Evolutionary conservation across 768 basidiomycete species (phyloP), one percentile per base, ranked within the genome.

Genomic region (Leccinum subgranulosum): DNA sequence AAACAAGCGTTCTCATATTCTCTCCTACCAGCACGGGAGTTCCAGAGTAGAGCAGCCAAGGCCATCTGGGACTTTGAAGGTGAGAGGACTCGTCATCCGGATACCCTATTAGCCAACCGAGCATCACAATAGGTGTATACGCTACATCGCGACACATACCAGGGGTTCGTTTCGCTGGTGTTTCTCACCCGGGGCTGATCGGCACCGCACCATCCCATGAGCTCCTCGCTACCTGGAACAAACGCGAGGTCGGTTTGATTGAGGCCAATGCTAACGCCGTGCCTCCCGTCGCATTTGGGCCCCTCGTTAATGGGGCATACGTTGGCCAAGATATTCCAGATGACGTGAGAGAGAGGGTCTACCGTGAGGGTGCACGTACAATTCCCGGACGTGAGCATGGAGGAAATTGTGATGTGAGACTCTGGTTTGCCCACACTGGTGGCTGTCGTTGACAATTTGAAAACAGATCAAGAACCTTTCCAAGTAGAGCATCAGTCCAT

Each of bases 41-140:
- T 88, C 70, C 74, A 87, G 43, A 87, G 84, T 65, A 81, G 75
- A 64, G 88, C 88, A 1, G 81, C 82, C 54, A 92, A 92, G 66
- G 87, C 89, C 5, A 87, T 92, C 57, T 92, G 89, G 89, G 89
- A 90, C 69, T 79, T 91, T 60, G 77, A 88, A 60, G 85, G 85
- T 81, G 62, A 53, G 63, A 50, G 33, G 2, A 27, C 21, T 12
- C 8, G 21, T 43, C 9, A 28, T n/a, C 27, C 1, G 19, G 15
- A 51, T n/a, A 34, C 15, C 39, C 19, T 34, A 1, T 15, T 51
- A 28, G 19, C 17, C 12, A 33, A 43, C 49, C 33, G 25, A 65
- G 11, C 15, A 25, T 7, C 15, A 10, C 4, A 54, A 5, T 52
- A 85, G 87, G 87, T 39, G 75, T 88, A 54, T 88, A 86, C 68